Evolutionary conservation across 139 green algal species (phyloP).

Genomic region (Picochlorum sp.): DNA sequence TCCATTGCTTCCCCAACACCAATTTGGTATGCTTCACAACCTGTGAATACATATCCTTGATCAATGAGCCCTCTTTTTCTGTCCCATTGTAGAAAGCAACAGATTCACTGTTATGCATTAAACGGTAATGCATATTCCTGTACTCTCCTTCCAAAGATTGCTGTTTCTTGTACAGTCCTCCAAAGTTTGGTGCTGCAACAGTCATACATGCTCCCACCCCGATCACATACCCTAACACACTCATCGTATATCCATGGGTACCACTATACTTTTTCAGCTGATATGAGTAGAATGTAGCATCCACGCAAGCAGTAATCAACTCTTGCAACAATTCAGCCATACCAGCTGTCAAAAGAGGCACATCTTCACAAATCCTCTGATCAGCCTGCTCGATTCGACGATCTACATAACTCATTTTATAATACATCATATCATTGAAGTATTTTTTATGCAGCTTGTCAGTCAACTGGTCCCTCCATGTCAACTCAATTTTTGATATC

Average conservation of each 20-base stretch:
- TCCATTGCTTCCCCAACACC: conserved; percentile 53
- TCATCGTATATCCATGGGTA: conserved; percentile 54
- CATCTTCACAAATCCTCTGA: conserved; percentile 63
- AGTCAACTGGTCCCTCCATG: conserved; percentile 49
- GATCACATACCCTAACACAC: conserved; percentile 56
- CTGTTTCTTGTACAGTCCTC: conserved; percentile 46
- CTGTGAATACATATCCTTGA: conserved; percentile 29
- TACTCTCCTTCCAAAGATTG: conserved; percentile 38
- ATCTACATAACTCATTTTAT: conserved; percentile 65
- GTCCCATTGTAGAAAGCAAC: conserved; percentile 53
- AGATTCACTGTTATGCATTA: conserved; percentile 43
- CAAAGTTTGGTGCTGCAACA: conserved; percentile 49
- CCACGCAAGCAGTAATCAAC: conserved; percentile 32
- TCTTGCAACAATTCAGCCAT: conserved; percentile 45
- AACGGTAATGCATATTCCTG: conserved; percentile 37
- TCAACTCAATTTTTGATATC: conserved; percentile 36
- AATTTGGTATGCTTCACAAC: conserved; percentile 26
- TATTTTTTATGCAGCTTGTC: conserved; percentile 43
- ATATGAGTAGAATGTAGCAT: conserved; percentile 54
- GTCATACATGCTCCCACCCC: conserved; percentile 37
- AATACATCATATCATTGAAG: conserved; percentile 65
- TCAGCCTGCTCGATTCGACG: conserved; percentile 45
- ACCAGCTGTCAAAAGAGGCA: conserved; percentile 44
- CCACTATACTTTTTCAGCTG: conserved; percentile 45
- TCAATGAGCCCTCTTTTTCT: conserved; percentile 31